These are phyloP conservation scores for Colletotrichum sp. DNA, from an alignment of 2,329 filamentous ascomycete species.

Conservation along the genomic window DNA sequence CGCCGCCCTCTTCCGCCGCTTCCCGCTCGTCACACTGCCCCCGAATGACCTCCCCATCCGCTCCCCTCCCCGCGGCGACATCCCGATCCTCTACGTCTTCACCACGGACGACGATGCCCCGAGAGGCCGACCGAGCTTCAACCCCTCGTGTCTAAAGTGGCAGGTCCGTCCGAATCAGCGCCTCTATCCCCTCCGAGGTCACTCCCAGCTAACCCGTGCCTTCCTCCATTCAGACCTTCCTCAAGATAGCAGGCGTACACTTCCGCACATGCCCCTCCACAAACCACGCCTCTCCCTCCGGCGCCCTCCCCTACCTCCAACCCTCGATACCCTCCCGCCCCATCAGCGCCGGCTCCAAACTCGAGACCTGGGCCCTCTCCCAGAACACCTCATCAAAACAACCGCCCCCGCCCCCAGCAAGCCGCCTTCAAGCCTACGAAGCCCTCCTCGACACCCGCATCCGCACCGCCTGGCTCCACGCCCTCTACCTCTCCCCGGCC, in stretches of 20 bases:
- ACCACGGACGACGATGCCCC: conserved; percentile 66
- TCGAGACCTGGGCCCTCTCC: conserved; percentile 71
- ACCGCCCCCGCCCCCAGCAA: conserved; percentile 26
- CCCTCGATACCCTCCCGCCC: conserved; percentile 50
- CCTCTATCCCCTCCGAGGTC: not conserved
- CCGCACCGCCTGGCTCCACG: conserved; percentile 87
- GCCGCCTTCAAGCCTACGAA: conserved; percentile 75
- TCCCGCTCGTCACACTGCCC: conserved; percentile 79
- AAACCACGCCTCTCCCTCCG: conserved; percentile 92
- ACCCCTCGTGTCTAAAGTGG: conserved; percentile 94
- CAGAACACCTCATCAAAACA: conserved; percentile 26
- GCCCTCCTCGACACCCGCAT: conserved; percentile 78
- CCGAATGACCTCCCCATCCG: conserved; percentile 76
- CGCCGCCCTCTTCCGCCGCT: conserved; percentile 81
- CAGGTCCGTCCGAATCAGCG: conserved; percentile 67
- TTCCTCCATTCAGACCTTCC: conserved; percentile 66
- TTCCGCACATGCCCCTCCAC: conserved; percentile 75
- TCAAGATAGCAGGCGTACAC: conserved; percentile 75
- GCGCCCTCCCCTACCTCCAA: conserved; percentile 86
- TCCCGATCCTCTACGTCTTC: conserved; percentile 78
- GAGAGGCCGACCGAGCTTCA: conserved; percentile 75
- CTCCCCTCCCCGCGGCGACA: conserved; percentile 44
- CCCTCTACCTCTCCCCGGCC: conserved; percentile 73
- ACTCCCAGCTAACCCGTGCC: not conserved
- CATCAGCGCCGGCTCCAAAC: conserved; percentile 63